Percentiles rank a stretch among this genome's conserved stretches.
Conservation (phyloP, 2,329 filamentous ascomycete species). For the Ophiostoma quercus region DNA sequence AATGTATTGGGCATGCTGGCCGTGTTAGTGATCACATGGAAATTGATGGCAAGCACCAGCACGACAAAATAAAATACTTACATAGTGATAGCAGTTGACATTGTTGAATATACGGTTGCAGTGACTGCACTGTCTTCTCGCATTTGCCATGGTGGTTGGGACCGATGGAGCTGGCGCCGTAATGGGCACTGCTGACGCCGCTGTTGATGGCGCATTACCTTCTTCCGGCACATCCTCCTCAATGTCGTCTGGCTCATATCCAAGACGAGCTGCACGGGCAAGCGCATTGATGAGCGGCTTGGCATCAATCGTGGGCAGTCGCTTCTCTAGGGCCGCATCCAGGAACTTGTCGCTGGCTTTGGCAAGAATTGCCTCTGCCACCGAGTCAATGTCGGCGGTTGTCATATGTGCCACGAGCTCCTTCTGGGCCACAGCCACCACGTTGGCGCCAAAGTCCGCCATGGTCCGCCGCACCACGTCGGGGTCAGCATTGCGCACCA, state of each 20-base stretch:
- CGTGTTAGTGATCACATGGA: background rate
- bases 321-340: conserved; percentile 47
- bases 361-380: conserved; percentile 41
- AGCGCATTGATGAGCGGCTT: conserved; percentile 53
- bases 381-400: conserved; percentile 41
- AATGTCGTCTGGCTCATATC: conserved; percentile 49
- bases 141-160: background rate
- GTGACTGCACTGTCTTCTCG: conserved; percentile 28
- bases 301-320: conserved; percentile 50
- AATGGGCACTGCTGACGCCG: background rate
- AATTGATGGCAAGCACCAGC: background rate
- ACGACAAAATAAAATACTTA: conserved; percentile 28
- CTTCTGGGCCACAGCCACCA: conserved; percentile 39
- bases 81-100: conserved; percentile 32
- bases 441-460: conserved; percentile 42
- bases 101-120: conserved; percentile 38
- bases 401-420: conserved; percentile 42
- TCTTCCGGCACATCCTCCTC: conserved; percentile 36
- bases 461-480: conserved; percentile 39
- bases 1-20: conserved; percentile 12
- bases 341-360: conserved; percentile 48
- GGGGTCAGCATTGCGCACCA: conserved; percentile 42
- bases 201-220: conserved; percentile 38
- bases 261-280: conserved; percentile 52
- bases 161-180: background rate